Conservation (phyloP, 2,329 filamentous ascomycete species). For the Aspergillus proliferans region DNA sequence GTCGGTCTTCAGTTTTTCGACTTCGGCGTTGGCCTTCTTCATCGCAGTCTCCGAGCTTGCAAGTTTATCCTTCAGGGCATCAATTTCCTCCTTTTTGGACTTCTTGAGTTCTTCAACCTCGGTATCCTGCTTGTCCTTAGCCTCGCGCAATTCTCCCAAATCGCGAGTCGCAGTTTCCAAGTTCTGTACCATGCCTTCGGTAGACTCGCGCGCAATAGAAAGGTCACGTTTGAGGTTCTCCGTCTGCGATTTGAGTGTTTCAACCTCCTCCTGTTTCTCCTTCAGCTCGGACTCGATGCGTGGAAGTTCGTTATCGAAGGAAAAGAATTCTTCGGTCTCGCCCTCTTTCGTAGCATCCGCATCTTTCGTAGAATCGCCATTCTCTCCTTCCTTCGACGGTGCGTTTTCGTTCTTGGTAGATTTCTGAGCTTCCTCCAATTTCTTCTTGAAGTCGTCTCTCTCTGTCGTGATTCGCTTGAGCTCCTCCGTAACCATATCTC, state of each 20-base stretch:
- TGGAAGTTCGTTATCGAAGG: slow-evolving; percentile 80
- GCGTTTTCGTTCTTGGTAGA: slow-evolving; percentile 44
- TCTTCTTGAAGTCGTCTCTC: slow-evolving; percentile 72
- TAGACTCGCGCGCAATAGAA: slow-evolving; percentile 63
- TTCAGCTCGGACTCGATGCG: slow-evolving; percentile 70
- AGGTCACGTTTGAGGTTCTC: slow-evolving; percentile 64
- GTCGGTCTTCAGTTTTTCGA: slow-evolving; percentile 30
- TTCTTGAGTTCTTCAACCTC: slow-evolving; percentile 43
- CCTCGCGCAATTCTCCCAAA: slow-evolving; percentile 51
- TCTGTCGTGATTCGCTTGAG: slow-evolving; percentile 79
- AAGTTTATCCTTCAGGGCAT: slow-evolving; percentile 37
- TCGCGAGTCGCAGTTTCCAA: slow-evolving; percentile 63
- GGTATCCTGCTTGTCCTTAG: slow-evolving; percentile 43
- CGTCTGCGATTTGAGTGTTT: slow-evolving; percentile 63
- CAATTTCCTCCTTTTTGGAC: slow-evolving; percentile 34
- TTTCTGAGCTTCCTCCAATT: slow-evolving; percentile 62
- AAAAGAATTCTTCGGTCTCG: slow-evolving; percentile 72
- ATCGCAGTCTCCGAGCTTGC: slow-evolving; percentile 26
- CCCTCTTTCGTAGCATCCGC: slow-evolving; percentile 26
- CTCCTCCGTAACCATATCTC: slow-evolving; percentile 91
- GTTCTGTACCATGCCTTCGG: slow-evolving; percentile 57
- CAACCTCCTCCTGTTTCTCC: slow-evolving; percentile 64
- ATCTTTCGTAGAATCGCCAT: slow-evolving; percentile 1
- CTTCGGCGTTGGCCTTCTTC: slow-evolving; percentile 20
- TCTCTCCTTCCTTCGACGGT: slow-evolving; percentile 15